Conservation (phyloP, 2,329 filamentous ascomycete genomes). For the Shiraia bambusicola region DNA sequence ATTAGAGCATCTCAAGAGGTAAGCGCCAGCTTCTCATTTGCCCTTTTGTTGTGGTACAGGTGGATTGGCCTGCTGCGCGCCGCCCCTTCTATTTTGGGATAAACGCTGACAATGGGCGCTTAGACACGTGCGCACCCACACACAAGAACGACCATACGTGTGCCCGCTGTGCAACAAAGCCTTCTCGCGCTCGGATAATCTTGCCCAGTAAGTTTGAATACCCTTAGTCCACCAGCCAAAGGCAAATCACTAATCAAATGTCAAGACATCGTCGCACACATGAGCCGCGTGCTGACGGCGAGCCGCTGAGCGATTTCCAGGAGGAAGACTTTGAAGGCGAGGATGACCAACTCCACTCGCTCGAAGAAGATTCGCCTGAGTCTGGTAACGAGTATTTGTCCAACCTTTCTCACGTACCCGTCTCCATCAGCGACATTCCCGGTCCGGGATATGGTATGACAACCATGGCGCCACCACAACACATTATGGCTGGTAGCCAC, state of each 20-base stretch:
- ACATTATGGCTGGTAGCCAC: constrained; percentile 48
- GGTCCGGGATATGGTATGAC: constrained; percentile 40
- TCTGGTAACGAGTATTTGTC: constrained; percentile 64
- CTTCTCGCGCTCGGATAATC: constrained; percentile 97
- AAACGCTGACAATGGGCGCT: constrained; percentile 52
- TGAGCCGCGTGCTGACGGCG: constrained; percentile 67
- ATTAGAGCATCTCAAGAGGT: constrained; percentile 98
- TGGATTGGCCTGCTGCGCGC: constrained; percentile 9
- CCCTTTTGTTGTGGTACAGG: constrained; percentile 10
- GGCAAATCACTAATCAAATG: constrained; percentile 43
- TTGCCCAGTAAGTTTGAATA: constrained; percentile 81
- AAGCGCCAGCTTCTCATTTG: constrained; percentile 54
- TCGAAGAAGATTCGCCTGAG: constrained; percentile 75
- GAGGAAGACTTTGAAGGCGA: constrained; percentile 89
- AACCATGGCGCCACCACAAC: constrained; percentile 47
- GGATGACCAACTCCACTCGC: constrained; percentile 78
- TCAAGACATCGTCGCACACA: constrained; percentile 73
- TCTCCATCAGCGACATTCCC: constrained; percentile 40
- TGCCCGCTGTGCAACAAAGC: constrained; percentile 98
- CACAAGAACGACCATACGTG: constrained; percentile 96
- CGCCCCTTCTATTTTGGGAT: constrained; percentile 41
- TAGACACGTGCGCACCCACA: constrained; percentile 98
- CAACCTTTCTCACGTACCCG: constrained; percentile 29
- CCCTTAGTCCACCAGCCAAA: constrained; percentile 12
- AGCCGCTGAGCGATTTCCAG: constrained; percentile 63